phyloP scores from a whole-genome alignment of 2,329 filamentous ascomycete genomes.

The Colletotrichum sansevieriae region DNA sequence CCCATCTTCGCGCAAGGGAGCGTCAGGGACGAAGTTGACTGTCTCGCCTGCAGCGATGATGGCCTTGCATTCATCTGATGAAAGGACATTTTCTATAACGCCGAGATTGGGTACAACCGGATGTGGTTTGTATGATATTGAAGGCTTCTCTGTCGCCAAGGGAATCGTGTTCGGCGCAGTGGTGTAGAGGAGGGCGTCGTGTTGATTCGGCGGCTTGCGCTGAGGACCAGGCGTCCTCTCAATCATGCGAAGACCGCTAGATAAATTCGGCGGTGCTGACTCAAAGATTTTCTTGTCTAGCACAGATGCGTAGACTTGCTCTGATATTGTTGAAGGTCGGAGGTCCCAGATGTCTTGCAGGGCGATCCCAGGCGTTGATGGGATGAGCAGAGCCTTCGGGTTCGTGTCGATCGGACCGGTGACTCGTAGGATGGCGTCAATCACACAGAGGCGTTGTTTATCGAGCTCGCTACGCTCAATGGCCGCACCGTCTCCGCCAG shows the following conservation, averaged over 20 bases:
- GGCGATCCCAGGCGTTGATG: conserved; percentile 59
- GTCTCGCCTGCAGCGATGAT: conserved; percentile 77
- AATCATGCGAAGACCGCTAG: conserved; percentile 66
- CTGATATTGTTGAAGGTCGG: conserved; percentile 55
- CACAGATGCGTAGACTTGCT: conserved; percentile 68
- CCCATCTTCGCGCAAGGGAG: conserved; percentile 74
- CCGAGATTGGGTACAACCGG: conserved; percentile 73
- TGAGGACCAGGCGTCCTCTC: conserved; percentile 71
- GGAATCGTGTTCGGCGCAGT: conserved; percentile 69
- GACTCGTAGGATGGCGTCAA: conserved; percentile 74
- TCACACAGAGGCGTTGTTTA: conserved; percentile 68
- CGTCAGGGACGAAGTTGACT: conserved; percentile 76
- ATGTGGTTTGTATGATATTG: conserved; percentile 69
- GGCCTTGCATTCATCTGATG: conserved; percentile 71
- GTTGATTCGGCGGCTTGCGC: conserved; percentile 76
- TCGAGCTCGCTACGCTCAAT: conserved; percentile 59
- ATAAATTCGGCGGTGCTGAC: conserved; percentile 52
- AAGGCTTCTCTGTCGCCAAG: conserved; percentile 58
- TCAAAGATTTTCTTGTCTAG: conserved; percentile 68
- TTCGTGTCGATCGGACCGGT: conserved; percentile 71
- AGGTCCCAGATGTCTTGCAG: conserved; percentile 74
- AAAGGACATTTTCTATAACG: conserved; percentile 71
- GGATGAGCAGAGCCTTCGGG: conserved; percentile 47
- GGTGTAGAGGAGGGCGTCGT: conserved; percentile 75
- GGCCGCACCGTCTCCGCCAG: conserved; percentile 53